Evolutionary conservation across 495 filamentous ascomycete species (phyloP), one percentile per base, ranked within the genome.

Genomic region (Neurospora intermedia): DNA sequence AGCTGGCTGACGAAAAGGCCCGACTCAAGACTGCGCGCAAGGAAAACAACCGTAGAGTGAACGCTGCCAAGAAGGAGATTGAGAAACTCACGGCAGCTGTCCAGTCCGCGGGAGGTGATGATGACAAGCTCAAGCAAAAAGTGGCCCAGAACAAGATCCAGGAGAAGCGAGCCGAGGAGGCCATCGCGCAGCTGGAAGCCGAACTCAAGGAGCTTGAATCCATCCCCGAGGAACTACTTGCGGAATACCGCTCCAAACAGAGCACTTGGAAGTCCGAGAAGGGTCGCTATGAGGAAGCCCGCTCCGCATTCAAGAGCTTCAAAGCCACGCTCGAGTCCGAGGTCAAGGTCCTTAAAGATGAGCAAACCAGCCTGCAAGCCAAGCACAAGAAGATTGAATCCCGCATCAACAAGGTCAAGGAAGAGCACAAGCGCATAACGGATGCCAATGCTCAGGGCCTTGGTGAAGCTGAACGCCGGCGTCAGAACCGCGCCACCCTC

Each of bases 111-210:
- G 92, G 92, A 74, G 90, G 90, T 69, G 90, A 90, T 76, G 94
- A 98, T 78, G 94, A 96, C 77, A 88, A 91, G 74, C 89, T 92
- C 76, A 89, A 91, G 73, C 92, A 94, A 77, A 92, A 94, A 75
- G 87, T 91, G 43, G 85, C 91, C 71, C 88, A 92, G 76, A 92
- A 91, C 78, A 90, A 91, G 70, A 93, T 91, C 73, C 92, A 92
- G 80, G 88, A 89, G 75, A 93, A 96, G 81, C 83, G 85, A 70
- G 94, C 94, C 7, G 92, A 96, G 74, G 91, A 96, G 73, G 88
- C 91, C 9, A 87, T 89, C 20, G 83, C 80, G 15, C 85, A 82
- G 38, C 81, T 96, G 3, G 87, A 89, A 38, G 79, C 77, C 23
- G 88, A 95, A 78, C 84, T 94, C 6, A 91, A 91, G 78, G 86